A percentile compares a stretch with the other conserved stretches of the same genome.
These are phyloP conservation scores for Sporopachydermia lactativora DNA, from an alignment of 805 yeast species.

Conservation along the genomic window DNA sequence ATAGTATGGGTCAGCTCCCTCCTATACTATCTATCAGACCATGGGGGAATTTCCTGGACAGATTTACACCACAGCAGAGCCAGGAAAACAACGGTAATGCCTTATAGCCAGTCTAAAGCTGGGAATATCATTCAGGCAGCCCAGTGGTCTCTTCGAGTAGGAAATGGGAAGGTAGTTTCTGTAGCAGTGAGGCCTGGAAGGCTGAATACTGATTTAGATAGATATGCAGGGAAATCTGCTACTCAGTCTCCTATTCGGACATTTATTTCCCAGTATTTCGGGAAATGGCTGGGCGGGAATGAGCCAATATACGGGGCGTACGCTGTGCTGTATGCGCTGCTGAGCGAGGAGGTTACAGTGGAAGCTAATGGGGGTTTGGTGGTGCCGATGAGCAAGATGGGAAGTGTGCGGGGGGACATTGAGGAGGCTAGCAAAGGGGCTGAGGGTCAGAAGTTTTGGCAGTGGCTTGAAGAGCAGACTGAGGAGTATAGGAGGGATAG, in stretches of 20 bases:
- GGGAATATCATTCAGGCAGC: conserved; percentile 23
- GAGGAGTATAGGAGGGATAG: too few relatives aligned
- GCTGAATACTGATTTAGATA: conserved; percentile 22
- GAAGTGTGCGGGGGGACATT: conserved; percentile 24
- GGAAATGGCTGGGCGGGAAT: conserved; percentile 6
- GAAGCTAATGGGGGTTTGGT: conserved; percentile 23
- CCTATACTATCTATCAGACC: conserved; percentile 18
- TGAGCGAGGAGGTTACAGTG: conserved; percentile 23
- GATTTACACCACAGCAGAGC: conserved; percentile 18
- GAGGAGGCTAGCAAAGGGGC: conserved; percentile 19
- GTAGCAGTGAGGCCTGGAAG: conserved; percentile 29
- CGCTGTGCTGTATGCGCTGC: conserved; percentile 29
- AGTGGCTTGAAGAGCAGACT: conserved; percentile 23
- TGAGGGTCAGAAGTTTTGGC: conserved; percentile 21
- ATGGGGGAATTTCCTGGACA: conserved; percentile 22
- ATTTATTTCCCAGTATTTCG: conserved; percentile 3
- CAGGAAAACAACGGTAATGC: conserved; percentile 6
- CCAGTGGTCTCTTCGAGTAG: conserved; percentile 22
- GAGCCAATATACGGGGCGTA: conserved; percentile 27
- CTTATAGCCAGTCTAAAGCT: conserved; percentile 32
- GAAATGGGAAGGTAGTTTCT: conserved; percentile 20
- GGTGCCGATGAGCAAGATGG: conserved; percentile 29
- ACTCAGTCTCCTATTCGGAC: too few relatives aligned
- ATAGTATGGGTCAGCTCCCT: conserved; percentile 32
- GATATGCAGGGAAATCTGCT: conserved; percentile 11